A percentile compares a stretch with the other conserved stretches of the same genome.
phyloP scores from a whole-genome alignment of 1,139 yeast genomes.

The Protomyces pachydermus region DNA sequence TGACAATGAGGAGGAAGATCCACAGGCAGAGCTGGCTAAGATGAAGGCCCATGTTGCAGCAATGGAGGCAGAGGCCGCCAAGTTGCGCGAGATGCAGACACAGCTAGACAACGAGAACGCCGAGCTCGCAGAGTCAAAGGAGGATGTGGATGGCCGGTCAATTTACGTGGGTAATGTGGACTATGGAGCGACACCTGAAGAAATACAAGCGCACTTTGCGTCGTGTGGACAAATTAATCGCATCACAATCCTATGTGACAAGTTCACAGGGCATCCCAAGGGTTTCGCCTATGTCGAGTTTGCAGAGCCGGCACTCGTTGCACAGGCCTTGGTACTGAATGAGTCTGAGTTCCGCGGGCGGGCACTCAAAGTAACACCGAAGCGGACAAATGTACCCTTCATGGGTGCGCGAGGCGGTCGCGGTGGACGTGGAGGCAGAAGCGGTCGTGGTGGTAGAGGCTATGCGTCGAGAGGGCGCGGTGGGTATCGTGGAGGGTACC shows the following conservation, averaged over 20 bases:
- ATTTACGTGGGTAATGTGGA: conserved; percentile 87
- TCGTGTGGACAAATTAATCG: conserved; percentile 73
- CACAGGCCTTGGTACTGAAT: conserved; percentile 61
- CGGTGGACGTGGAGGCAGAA: conserved; percentile 43
- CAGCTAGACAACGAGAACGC: conserved; percentile 47
- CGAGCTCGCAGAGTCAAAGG: conserved; percentile 47
- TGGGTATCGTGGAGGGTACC: conserved; percentile 47
- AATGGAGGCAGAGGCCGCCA: conserved; percentile 54
- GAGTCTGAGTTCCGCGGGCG: conserved; percentile 65
- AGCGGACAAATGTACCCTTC: conserved; percentile 78
- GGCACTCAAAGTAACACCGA: conserved; percentile 63
- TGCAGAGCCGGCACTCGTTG: conserved; percentile 57
- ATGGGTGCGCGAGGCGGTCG: conserved; percentile 46
- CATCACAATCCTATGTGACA: conserved; percentile 72
- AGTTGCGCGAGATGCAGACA: conserved; percentile 51
- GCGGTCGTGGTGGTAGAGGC: conserved; percentile 34
- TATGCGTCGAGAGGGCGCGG: conserved; percentile 57
- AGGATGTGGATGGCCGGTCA: conserved; percentile 68
- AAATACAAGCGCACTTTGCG: conserved; percentile 71
- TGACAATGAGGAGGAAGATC: conserved; percentile 23
- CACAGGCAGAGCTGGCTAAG: conserved; percentile 25
- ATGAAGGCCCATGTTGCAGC: conserved; percentile 42
- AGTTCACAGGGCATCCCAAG: conserved; percentile 70
- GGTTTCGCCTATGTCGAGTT: conserved; percentile 85
- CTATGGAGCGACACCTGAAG: conserved; percentile 71